Evolutionary conservation across 768 basidiomycete genomes (phyloP).

Genomic region (Tricholoma furcatifolium): DNA sequence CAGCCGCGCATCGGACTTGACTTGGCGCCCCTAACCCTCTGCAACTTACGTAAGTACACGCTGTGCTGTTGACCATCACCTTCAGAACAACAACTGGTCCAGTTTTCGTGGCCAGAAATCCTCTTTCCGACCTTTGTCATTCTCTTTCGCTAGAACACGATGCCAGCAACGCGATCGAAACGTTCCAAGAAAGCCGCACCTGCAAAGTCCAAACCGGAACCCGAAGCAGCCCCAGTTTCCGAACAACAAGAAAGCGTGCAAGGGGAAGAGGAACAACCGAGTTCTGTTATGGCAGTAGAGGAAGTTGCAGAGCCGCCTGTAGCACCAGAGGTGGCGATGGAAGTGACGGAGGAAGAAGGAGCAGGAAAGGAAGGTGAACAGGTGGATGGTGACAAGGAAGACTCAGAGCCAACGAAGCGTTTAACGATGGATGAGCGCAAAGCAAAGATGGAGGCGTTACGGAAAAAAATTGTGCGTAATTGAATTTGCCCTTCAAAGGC

Average conservation of each 20-base stretch:
- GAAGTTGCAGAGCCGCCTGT: neutral
- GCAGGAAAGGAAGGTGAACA: conserved; percentile 20
- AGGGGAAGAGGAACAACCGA: neutral
- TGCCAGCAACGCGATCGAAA: neutral
- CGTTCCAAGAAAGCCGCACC: neutral
- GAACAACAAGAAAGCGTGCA: neutral
- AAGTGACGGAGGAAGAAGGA: conserved; percentile 21
- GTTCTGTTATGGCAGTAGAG: neutral
- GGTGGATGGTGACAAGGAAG: conserved; percentile 20
- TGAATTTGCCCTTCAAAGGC: conserved; percentile 1
- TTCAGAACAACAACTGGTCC: no score
- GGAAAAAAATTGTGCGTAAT: conserved; percentile 75
- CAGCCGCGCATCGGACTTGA: no score
- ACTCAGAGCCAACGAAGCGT: conserved; percentile 19
- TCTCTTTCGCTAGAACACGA: neutral
- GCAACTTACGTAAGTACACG: no score
- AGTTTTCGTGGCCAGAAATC: no score
- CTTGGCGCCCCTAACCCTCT: no score
- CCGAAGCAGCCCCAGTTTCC: neutral
- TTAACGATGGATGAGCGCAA: conserved; percentile 70
- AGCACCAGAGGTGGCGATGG: conserved; percentile 26
- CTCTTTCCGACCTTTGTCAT: no score
- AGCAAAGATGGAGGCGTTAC: conserved; percentile 72
- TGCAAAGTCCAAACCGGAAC: neutral
- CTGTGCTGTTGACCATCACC: no score